These are phyloP conservation scores for Sporisorium exsertum DNA, from an alignment of 1,284 basidiomycete species.

Conservation along the genomic window DNA sequence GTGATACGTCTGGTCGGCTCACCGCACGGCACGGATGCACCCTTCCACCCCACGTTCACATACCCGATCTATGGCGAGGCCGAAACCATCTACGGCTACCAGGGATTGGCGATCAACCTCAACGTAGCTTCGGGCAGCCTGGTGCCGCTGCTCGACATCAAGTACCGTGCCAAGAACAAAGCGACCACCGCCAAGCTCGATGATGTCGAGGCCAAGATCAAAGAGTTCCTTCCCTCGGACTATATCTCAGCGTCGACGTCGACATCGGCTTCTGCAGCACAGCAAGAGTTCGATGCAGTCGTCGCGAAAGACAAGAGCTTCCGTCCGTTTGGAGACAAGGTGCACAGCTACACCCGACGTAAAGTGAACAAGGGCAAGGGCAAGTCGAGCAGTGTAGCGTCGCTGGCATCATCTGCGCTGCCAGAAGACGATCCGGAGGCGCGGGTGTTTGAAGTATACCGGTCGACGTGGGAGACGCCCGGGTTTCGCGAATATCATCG, in stretches of 20 bases:
- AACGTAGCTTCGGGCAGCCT: constrained; percentile 89
- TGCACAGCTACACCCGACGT: constrained; percentile 79
- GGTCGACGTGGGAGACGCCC: constrained; percentile 81
- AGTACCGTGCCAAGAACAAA: constrained; percentile 62
- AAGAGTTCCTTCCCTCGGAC: constrained; percentile 82
- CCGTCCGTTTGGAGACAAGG: constrained; percentile 80
- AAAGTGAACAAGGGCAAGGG: constrained; percentile 63
- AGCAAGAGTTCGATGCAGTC: constrained; percentile 76
- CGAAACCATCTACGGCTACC: constrained; percentile 95
- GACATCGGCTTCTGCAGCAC: constrained; percentile 8
- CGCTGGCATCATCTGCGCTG: constrained; percentile 49
- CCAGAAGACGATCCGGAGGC: constrained; percentile 61
- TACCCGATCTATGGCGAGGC: constrained; percentile 82
- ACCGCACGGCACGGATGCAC: constrained; percentile 33
- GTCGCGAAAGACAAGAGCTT: constrained; percentile 74
- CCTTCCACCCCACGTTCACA: constrained; percentile 64
- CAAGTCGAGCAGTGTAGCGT: constrained; percentile 72
- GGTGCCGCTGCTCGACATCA: constrained; percentile 69
- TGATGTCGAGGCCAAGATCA: constrained; percentile 83
- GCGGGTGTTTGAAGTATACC: constrained; percentile 61
- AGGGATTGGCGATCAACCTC: constrained; percentile 75
- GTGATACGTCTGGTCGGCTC: constrained; percentile 56
- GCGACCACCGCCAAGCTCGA: constrained; percentile 78
- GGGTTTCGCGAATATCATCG: constrained; percentile 93
- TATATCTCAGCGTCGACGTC: constrained; percentile 38